Conservation (phyloP, 116 monocot species). For the Posidonia oceanica region DNA sequence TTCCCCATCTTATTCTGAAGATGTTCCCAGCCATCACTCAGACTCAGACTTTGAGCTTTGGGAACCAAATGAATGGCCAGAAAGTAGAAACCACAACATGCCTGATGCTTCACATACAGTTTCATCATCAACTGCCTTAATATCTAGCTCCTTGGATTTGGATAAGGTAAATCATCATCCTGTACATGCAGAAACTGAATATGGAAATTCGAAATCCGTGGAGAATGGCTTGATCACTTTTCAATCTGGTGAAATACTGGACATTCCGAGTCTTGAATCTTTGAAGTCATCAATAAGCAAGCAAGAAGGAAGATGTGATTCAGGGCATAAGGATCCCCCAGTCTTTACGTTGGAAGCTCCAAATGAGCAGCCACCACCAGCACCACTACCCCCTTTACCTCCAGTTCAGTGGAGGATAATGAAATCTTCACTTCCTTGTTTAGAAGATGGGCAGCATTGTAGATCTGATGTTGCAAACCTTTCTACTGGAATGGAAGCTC, state of each 20-base stretch:
- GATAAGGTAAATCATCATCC: conserved; percentile 19
- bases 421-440: conserved; percentile 15
- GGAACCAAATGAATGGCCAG: conserved; percentile 40
- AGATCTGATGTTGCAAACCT: conserved; percentile 14
- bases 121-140: conserved; percentile 27
- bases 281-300: conserved; percentile 13
- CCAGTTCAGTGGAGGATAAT: conserved; percentile 65
- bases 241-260: conserved; percentile 18
- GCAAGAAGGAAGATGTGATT: conserved; percentile 14
- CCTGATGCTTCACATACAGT: conserved; percentile 28
- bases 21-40: conserved; percentile 36
- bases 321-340: conserved; percentile 7
- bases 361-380: conserved; percentile 31
- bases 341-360: conserved; percentile 12
- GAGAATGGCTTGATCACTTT: conserved; percentile 20
- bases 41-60: conserved; percentile 82
- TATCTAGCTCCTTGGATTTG: conserved; percentile 19
- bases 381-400: conserved; percentile 74
- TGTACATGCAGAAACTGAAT: conserved; percentile 10
- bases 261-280: conserved; percentile 46
- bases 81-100: conserved; percentile 14
- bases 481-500: conserved; percentile 11
- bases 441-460: conserved; percentile 19
- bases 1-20: conserved; percentile 61
- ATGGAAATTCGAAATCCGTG: conserved; percentile 13